Evolutionary conservation across 1,284 basidiomycete genomes (phyloP).

Genomic region (Flammula alnicola): DNA sequence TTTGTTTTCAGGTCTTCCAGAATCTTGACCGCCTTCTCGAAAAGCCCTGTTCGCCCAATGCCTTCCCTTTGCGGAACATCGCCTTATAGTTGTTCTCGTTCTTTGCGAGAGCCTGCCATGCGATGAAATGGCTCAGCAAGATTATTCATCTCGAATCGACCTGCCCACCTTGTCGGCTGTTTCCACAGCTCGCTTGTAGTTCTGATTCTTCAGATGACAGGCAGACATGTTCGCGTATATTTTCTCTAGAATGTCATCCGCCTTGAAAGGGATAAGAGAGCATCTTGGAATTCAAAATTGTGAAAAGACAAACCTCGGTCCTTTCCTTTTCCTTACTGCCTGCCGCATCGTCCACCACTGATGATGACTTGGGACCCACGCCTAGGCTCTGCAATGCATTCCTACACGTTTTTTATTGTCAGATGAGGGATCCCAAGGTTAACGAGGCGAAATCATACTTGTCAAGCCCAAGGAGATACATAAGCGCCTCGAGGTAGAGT

Average conservation of each 20-base stretch:
- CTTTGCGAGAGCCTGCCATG: slow-evolving; percentile 64
- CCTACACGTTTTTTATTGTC: slow-evolving; percentile 33
- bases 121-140: no score
- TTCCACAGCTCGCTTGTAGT: slow-evolving; percentile 77
- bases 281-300: background rate
- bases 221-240: slow-evolving; percentile 83
- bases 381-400: slow-evolving; percentile 56
- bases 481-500: slow-evolving; percentile 50
- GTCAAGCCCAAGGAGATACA: slow-evolving; percentile 74
- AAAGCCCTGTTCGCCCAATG: slow-evolving; percentile 70
- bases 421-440: background rate
- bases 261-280: slow-evolving; percentile 44
- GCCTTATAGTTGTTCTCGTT: slow-evolving; percentile 79
- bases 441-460: slow-evolving; percentile 49
- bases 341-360: slow-evolving; percentile 38
- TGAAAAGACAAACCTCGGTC: slow-evolving; percentile 48
- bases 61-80: slow-evolving; percentile 80
- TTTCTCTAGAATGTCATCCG: slow-evolving; percentile 76
- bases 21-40: slow-evolving; percentile 69
- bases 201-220: slow-evolving; percentile 75
- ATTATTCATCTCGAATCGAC: no score
- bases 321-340: slow-evolving; percentile 48
- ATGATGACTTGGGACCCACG: slow-evolving; percentile 33
- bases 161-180: slow-evolving; percentile 70
- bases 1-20: slow-evolving; percentile 67